Evolutionary conservation across 345 rosid genomes (phyloP).

Genomic region (Angophora floribunda): DNA sequence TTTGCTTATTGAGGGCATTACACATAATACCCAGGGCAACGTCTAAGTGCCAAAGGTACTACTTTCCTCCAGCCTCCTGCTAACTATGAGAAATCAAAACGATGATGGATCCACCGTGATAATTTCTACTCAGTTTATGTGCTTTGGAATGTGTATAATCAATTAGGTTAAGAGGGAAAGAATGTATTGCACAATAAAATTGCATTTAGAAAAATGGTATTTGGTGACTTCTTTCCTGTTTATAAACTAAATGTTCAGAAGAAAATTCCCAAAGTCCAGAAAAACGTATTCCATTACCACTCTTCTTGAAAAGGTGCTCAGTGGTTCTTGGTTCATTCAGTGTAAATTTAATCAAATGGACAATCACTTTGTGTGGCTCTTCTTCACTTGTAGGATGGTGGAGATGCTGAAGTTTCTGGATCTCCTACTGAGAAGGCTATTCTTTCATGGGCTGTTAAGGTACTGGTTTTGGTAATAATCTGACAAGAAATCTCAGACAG

Average conservation of each 20-base stretch:
- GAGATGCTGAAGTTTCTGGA: constrained; percentile 76
- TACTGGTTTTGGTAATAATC: constrained; percentile 2
- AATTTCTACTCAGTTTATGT: neutral
- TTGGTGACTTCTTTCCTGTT: neutral
- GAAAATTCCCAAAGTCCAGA: neutral
- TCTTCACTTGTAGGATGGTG: constrained; percentile 60
- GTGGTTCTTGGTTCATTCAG: neutral
- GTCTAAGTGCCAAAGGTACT: constrained; percentile 73
- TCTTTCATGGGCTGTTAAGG: constrained; percentile 94
- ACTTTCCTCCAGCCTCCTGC: neutral
- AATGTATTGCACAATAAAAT: neutral
- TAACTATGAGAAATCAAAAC: neutral
- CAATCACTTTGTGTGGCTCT: neutral
- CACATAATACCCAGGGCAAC: constrained; percentile 82
- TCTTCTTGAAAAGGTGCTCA: neutral
- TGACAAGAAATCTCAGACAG: neutral
- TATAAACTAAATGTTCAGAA: neutral
- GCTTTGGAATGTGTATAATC: neutral
- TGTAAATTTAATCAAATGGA: neutral
- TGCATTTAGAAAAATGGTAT: neutral
- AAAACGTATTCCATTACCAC: neutral
- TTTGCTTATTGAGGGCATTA: constrained; percentile 67
- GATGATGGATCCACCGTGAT: neutral
- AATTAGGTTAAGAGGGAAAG: neutral
- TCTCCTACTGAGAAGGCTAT: constrained; percentile 98